A percentile compares a stretch with the other conserved stretches of the same genome.
Conservation (phyloP, 2,329 filamentous ascomycete species). For the Penicillium brasilianum region DNA sequence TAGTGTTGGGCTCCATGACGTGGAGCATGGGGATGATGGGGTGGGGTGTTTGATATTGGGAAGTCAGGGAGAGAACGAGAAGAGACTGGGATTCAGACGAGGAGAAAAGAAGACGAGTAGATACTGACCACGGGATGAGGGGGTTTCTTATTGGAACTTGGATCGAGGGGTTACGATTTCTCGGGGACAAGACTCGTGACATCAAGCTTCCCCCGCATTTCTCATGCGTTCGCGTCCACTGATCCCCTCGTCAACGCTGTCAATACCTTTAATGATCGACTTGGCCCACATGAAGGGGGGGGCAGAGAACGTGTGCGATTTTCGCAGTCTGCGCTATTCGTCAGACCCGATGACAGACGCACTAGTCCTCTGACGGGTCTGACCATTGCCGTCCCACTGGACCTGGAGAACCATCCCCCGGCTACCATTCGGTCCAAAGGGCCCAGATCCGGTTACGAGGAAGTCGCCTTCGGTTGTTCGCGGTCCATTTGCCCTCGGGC, state of each 20-base stretch:
- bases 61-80: background rate
- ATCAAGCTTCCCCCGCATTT: slow-evolving; percentile 16
- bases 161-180: background rate
- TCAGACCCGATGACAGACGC: too few relatives aligned
- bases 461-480: slow-evolving; percentile 17
- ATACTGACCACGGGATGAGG: background rate
- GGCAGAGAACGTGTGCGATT: slow-evolving; percentile 1
- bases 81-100: too few relatives aligned
- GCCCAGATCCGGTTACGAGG: slow-evolving; percentile 5
- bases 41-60: background rate
- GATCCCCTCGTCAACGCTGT: too few relatives aligned
- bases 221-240: background rate
- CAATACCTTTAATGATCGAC: too few relatives aligned
- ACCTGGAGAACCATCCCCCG: slow-evolving; percentile 1
- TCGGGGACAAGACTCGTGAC: slow-evolving; percentile 2
- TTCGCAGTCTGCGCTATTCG: background rate
- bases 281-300: slow-evolving; percentile 2
- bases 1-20: slow-evolving; percentile 16
- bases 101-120: background rate
- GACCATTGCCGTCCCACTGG: background rate
- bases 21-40: slow-evolving; percentile 12
- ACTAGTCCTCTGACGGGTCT: too few relatives aligned
- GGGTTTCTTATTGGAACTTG: background rate
- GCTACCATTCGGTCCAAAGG: slow-evolving; percentile 15
- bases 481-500: background rate